phyloP scores from a whole-genome alignment of 257 asterid species.

The Nemophila menziesii region DNA sequence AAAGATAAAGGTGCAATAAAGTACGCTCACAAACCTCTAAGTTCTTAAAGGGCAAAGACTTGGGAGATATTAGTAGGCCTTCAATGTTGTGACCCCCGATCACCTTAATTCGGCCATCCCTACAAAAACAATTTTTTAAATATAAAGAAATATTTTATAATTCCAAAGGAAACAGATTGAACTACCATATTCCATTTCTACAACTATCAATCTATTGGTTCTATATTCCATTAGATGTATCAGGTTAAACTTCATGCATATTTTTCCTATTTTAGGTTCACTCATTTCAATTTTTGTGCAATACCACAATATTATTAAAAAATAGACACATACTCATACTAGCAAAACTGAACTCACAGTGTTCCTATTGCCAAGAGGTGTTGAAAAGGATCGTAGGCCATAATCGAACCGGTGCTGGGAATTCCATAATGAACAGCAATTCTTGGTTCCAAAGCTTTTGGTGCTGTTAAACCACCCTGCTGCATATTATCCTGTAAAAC shows the following conservation, averaged over 20 bases:
- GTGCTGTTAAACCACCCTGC: slow-evolving; percentile 24
- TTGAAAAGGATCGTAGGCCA: slow-evolving; percentile 78
- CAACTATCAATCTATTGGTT: not conserved
- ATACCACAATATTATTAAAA: not conserved
- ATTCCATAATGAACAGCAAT: slow-evolving; percentile 82
- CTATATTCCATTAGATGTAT: not conserved
- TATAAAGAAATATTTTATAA: slow-evolving; percentile 6
- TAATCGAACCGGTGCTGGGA: slow-evolving; percentile 77
- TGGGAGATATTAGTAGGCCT: slow-evolving; percentile 73
- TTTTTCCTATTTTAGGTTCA: too few species aligned
- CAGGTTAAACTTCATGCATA: not conserved
- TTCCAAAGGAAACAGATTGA: slow-evolving; percentile 1
- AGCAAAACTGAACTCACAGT: slow-evolving; percentile 34
- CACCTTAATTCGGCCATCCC: slow-evolving; percentile 96
- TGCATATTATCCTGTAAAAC: not conserved
- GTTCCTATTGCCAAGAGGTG: slow-evolving; percentile 88
- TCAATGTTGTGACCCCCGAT: slow-evolving; percentile 79
- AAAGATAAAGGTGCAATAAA: not conserved
- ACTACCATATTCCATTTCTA: not conserved
- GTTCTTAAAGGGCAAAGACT: slow-evolving; percentile 65
- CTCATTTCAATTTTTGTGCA: not conserved
- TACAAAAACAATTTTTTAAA: slow-evolving; percentile 12
- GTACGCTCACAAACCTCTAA: slow-evolving; percentile 58
- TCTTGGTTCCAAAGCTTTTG: slow-evolving; percentile 39
- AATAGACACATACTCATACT: not conserved